phyloP scores from a whole-genome alignment of 2,329 filamentous ascomycete genomes.

The Fusarium newnesense region DNA sequence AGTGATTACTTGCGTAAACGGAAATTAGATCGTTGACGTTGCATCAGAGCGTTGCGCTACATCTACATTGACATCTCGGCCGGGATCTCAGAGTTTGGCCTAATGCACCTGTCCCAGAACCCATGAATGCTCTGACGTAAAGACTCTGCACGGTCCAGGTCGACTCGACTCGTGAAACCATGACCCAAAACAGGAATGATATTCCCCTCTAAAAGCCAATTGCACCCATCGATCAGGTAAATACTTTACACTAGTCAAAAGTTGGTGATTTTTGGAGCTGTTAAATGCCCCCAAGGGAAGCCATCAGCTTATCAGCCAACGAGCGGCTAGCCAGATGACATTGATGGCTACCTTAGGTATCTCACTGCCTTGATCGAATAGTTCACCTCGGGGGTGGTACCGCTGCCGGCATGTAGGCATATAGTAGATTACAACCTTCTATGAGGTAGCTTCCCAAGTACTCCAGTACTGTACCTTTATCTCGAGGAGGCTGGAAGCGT shows the following conservation, averaged over 20 bases:
- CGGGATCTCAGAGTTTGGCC: slow-evolving; percentile 32
- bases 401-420: neutral
- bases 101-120: slow-evolving; percentile 20
- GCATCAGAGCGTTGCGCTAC: slow-evolving; percentile 17
- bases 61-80: slow-evolving; percentile 25
- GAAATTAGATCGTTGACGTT: slow-evolving; percentile 17
- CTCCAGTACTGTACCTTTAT: neutral
- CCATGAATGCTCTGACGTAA: slow-evolving; percentile 29
- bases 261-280: slow-evolving; percentile 22
- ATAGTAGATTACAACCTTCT: neutral
- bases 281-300: neutral
- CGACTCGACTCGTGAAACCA: slow-evolving; percentile 16
- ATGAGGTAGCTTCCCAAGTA: neutral
- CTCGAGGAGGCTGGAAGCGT: slow-evolving; percentile 3
- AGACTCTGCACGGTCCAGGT: slow-evolving; percentile 19
- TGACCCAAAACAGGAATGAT: slow-evolving; percentile 12
- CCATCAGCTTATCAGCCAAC: slow-evolving; percentile 11
- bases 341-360: neutral
- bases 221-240: neutral
- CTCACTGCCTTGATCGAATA: neutral
- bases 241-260: slow-evolving; percentile 21
- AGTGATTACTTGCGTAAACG: slow-evolving; percentile 2
- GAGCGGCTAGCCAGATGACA: slow-evolving; percentile 22
- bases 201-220: slow-evolving; percentile 8
- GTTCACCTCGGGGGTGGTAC: neutral